A percentile compares a stretch with the other conserved stretches of the same genome.
Evolutionary conservation across 2,329 filamentous ascomycete species (phyloP).

Genomic region (Coniochaeta sp.): DNA sequence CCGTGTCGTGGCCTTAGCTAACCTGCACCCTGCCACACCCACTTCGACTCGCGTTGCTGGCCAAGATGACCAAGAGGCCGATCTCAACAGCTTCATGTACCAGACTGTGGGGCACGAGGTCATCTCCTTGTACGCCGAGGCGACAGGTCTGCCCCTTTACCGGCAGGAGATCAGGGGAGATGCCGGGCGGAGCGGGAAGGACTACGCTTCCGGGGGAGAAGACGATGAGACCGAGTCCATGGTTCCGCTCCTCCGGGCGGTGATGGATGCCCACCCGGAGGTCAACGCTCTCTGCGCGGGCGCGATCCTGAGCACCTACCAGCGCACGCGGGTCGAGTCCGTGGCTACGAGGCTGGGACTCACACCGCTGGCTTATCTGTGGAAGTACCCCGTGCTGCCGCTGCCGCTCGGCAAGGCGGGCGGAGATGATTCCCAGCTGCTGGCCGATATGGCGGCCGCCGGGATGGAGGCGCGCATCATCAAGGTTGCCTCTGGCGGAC

Average conservation of each 20-base stretch:
- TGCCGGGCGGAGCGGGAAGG: constrained; percentile 62
- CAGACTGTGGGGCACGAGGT: constrained; percentile 90
- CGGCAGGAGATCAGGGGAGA: constrained; percentile 67
- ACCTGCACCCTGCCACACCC: constrained; percentile 57
- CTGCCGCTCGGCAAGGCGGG: constrained; percentile 24
- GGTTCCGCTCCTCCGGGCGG: constrained; percentile 60
- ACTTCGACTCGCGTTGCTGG: background rate
- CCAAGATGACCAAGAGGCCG: constrained; percentile 19
- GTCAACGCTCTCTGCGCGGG: constrained; percentile 85
- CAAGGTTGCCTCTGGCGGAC: constrained; percentile 86
- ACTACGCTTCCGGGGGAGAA: constrained; percentile 43
- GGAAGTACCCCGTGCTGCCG: constrained; percentile 79
- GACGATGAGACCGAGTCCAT: constrained; percentile 86
- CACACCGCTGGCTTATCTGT: constrained; percentile 76
- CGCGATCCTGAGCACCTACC: constrained; percentile 91
- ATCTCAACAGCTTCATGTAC: constrained; percentile 99
- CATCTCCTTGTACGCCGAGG: constrained; percentile 75
- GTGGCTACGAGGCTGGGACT: constrained; percentile 80
- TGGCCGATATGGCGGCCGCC: constrained; percentile 72
- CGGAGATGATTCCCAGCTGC: constrained; percentile 47
- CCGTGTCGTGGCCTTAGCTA: constrained; percentile 77
- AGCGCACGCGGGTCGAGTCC: constrained; percentile 91
- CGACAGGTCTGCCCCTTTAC: constrained; percentile 77
- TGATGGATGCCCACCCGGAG: constrained; percentile 64
- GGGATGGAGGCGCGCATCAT: constrained; percentile 85